These are phyloP conservation scores for Tulasnella calospora DNA, from an alignment of 768 basidiomycete genomes.

Conservation along the genomic window DNA sequence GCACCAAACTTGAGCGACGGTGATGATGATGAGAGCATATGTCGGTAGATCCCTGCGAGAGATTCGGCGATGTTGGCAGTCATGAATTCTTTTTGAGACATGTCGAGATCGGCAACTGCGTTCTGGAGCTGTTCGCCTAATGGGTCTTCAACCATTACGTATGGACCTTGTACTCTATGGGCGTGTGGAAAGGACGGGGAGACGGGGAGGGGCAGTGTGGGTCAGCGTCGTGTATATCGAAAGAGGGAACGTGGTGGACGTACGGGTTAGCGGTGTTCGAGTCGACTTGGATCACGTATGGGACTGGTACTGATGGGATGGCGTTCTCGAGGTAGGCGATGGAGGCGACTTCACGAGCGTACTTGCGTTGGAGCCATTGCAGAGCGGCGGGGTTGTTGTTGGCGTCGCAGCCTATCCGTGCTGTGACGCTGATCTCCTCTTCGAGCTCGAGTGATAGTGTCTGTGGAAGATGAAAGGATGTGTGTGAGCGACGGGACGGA, in stretches of 20 bases:
- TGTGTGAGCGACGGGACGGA: neutral
- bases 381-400: conserved; percentile 22
- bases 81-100: conserved; percentile 18
- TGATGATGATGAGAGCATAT: neutral
- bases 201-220: neutral
- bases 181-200: neutral
- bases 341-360: conserved; percentile 22
- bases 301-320: conserved; percentile 18
- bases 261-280: conserved; percentile 17
- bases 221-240: neutral
- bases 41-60: conserved; percentile 17
- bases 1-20: neutral
- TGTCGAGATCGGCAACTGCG: conserved; percentile 14
- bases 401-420: conserved; percentile 21
- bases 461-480: neutral
- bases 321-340: conserved; percentile 21
- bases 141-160: conserved; percentile 22
- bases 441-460: conserved; percentile 20
- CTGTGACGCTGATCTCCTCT: conserved; percentile 23
- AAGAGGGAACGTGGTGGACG: neutral
- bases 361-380: conserved; percentile 24
- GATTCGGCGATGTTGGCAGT: conserved; percentile 13
- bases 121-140: conserved; percentile 19
- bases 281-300: conserved; percentile 25
- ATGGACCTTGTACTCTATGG: conserved; percentile 13